These are phyloP conservation scores for Fonsecaea pugnacius DNA, from an alignment of 2,329 filamentous ascomycete species.

Conservation along the genomic window DNA sequence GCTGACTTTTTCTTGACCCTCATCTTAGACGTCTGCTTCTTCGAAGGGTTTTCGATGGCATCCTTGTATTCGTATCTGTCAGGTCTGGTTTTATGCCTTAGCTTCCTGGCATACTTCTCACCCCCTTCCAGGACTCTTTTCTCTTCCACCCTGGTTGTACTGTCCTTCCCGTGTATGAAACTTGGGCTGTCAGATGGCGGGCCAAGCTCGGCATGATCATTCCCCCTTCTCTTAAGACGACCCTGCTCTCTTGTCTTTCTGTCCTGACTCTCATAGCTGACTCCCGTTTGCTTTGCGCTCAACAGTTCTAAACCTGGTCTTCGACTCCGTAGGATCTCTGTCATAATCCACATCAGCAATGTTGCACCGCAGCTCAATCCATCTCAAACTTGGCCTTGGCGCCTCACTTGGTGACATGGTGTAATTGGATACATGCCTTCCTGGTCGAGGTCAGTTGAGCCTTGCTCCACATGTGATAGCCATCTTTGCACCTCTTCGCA, in stretches of 20 bases:
- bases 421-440: not conserved
- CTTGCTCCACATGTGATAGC: constrained; percentile 4
- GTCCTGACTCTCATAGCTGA: not conserved
- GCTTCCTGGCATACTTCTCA: constrained; percentile 33
- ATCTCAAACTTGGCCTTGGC: not conserved
- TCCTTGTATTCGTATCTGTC: constrained; percentile 36
- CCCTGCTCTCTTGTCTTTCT: not conserved
- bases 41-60: not conserved
- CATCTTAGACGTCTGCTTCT: constrained; percentile 13
- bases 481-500: constrained; percentile 7
- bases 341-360: not conserved
- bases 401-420: not conserved
- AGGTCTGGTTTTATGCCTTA: constrained; percentile 32
- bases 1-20: constrained; percentile 21
- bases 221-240: not conserved
- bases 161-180: not conserved
- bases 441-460: not conserved
- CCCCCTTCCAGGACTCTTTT: constrained; percentile 18
- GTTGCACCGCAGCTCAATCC: not conserved
- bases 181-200: not conserved
- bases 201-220: not conserved
- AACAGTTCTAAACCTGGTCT: not conserved
- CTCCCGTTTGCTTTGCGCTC: not conserved
- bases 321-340: not conserved
- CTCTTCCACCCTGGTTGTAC: not conserved